These are phyloP conservation scores for Xylaria arbuscula DNA, from an alignment of 2,329 filamentous ascomycete genomes.

Conservation along the genomic window DNA sequence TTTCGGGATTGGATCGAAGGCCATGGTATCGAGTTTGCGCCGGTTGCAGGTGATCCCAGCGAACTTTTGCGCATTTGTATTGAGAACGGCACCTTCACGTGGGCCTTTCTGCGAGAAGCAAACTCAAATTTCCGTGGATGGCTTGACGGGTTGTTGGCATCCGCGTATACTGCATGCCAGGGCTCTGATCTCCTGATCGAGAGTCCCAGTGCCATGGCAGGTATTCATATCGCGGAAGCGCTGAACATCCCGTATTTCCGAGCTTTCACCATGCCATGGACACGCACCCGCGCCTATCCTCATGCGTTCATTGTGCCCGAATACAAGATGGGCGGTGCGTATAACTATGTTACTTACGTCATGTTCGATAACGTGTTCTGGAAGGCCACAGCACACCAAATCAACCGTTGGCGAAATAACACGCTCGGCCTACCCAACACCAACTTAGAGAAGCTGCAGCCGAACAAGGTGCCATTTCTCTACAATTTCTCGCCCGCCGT, in stretches of 20 bases:
- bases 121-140: constrained; percentile 91
- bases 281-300: constrained; percentile 91
- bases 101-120: constrained; percentile 88
- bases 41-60: constrained; percentile 88
- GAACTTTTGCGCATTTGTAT: constrained; percentile 97
- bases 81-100: constrained; percentile 96
- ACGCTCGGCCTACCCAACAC: constrained; percentile 83
- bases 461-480: constrained; percentile 96
- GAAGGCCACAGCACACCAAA: constrained; percentile 89
- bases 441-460: constrained; percentile 88
- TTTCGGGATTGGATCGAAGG: constrained; percentile 89
- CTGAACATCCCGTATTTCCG: constrained; percentile 94
- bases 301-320: constrained; percentile 95
- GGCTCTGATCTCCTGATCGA: constrained; percentile 92
- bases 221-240: constrained; percentile 96
- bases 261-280: constrained; percentile 99
- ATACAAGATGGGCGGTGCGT: constrained; percentile 92
- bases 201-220: constrained; percentile 95
- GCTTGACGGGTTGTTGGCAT: constrained; percentile 87
- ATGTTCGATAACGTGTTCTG: constrained; percentile 98
- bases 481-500: constrained; percentile 97
- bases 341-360: constrained; percentile 95
- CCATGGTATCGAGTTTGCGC: constrained; percentile 93
- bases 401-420: constrained; percentile 92
- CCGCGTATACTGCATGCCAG: constrained; percentile 85